Conservation (phyloP, 169 alveolate species). For the Plasmodium gonderi region DNA sequence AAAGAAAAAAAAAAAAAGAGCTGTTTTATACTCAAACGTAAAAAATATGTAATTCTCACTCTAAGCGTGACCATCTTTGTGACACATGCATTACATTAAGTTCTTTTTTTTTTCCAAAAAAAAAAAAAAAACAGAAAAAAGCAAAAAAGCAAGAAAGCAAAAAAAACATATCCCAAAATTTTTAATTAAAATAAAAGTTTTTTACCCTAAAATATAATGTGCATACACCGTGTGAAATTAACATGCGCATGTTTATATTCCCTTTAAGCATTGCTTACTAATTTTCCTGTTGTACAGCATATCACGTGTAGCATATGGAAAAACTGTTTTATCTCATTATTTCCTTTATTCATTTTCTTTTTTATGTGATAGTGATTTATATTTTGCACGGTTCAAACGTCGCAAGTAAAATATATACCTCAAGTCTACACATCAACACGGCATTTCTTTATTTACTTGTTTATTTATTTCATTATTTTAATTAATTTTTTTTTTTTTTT, state of each 20-base stretch:
- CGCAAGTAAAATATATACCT: not conserved
- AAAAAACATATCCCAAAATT: no score
- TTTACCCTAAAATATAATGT: not conserved
- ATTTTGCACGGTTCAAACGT: not conserved
- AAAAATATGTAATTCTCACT: not conserved
- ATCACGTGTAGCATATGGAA: no score
- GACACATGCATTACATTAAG: not conserved
- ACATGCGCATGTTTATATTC: not conserved
- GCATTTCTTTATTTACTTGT: no score
- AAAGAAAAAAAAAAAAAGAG: not conserved
- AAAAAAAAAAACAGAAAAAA: not conserved
- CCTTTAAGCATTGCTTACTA: not conserved
- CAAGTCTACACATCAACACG: not conserved
- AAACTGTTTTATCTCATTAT: not conserved
- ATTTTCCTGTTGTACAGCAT: no score
- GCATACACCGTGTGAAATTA: not conserved
- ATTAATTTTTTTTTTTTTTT: slow-evolving; percentile 3
- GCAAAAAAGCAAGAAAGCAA: no score
- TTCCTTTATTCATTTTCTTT: not conserved
- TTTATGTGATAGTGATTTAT: not conserved
- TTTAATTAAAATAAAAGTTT: not conserved
- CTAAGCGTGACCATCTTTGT: slow-evolving; percentile 1
- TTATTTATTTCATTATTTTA: no score
- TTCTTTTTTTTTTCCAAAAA: not conserved
- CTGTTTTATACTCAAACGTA: not conserved